phyloP scores from a whole-genome alignment of 2,329 filamentous ascomycete species.

The Penicillium rolfsii region DNA sequence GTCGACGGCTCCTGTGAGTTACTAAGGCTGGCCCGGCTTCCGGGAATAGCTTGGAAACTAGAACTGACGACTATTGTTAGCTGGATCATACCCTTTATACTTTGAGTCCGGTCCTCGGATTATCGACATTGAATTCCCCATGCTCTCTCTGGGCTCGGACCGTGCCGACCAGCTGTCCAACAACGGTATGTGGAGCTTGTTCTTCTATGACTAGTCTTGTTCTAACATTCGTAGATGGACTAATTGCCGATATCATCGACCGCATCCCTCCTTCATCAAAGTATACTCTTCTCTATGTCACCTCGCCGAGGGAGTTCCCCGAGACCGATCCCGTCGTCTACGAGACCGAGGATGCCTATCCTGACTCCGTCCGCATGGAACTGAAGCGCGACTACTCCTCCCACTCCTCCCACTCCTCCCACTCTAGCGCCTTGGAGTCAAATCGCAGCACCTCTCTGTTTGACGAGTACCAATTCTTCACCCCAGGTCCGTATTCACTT shows the following conservation, averaged over 20 bases:
- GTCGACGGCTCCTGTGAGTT: constrained; percentile 51
- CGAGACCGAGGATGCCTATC: constrained; percentile 60
- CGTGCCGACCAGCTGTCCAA: constrained; percentile 46
- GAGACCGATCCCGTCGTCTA: constrained; percentile 54
- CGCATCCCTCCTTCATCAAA: constrained; percentile 54
- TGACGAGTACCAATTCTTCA: constrained; percentile 93
- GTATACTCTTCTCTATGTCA: constrained; percentile 78
- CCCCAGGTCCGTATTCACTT: constrained; percentile 65
- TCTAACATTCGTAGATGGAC: constrained; percentile 45
- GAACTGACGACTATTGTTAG: constrained; percentile 33
- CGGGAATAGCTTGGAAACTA: constrained; percentile 2
- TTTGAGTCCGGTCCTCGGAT: constrained; percentile 47
- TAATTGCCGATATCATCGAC: constrained; percentile 52
- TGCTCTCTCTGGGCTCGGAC: constrained; percentile 41
- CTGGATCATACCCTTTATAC: constrained; percentile 44
- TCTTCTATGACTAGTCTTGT: background rate
- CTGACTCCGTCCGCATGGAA: constrained; percentile 68
- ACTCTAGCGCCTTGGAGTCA: constrained; percentile 39
- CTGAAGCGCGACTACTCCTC: constrained; percentile 67
- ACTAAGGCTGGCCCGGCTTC: constrained; percentile 11
- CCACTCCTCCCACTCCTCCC: constrained; percentile 29
- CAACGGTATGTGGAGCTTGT: constrained; percentile 43
- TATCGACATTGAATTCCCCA: constrained; percentile 51
- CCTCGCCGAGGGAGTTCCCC: constrained; percentile 56
- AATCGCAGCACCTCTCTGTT: constrained; percentile 58